Evolutionary conservation across 2,329 filamentous ascomycete genomes (phyloP), one percentile per base, ranked within the genome.

Genomic region (Ophiostoma piceae): DNA sequence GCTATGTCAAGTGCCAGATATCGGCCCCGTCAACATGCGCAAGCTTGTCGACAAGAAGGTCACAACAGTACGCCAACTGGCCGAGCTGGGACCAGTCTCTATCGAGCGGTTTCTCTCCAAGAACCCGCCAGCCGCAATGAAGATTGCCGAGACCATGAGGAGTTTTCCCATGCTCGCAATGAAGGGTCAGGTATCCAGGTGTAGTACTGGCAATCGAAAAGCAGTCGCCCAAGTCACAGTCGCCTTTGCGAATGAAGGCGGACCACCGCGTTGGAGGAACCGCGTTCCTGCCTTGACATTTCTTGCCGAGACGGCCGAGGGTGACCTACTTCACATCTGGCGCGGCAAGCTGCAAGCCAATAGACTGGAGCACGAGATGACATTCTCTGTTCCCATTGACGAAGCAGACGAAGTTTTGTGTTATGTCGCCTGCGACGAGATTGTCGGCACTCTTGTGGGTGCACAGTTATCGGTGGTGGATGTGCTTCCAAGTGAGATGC

Each of bases 121-220:
- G 69, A 92, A 96, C 73, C 92, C 93, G 0, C 92, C 94, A 0
- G 97, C 91, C 76, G 95, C 94, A 0, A 84, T 86, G 64, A 89
- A 89, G 60, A 76, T 96, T 60, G 80, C 91, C 16, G 85, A 87
- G 14, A 82, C 83, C 26, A 79, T 95, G 11, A 85, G 84, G 1
- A 82, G 84, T 0, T 98, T 97, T 74, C 95, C 95, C 14, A 77
- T 78, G 3, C 75, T 89, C 22, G 79, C 75, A 0, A 72, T 88
- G 47, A 75, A 77, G 14, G 76, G 80, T 43, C 78, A 68, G 16
- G 67, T 70, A 6, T 54, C 54, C 19, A 26, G 73, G 74, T 71
- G 80, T 76, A 67, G 81, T 81, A 70, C 79, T 29, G 12, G n/a
- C n/a, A 4, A 68, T 12, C 9, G n/a, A 11, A 19, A 43, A 1